These are phyloP conservation scores for Casuarina equisetifolia DNA, from an alignment of 306 rosid genomes.

Conservation along the genomic window DNA sequence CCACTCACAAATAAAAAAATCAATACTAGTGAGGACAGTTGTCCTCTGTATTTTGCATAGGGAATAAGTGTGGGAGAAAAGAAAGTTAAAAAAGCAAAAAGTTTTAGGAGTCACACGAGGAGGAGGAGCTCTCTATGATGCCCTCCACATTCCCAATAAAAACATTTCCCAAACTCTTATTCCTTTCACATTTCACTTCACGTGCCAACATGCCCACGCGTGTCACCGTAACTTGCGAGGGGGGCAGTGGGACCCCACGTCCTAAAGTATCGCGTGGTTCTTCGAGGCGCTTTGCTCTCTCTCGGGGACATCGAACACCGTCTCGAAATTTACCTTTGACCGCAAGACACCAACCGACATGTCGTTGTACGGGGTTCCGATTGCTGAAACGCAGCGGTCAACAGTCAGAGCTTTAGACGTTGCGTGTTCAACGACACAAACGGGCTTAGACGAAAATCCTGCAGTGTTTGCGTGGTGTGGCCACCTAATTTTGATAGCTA, in stretches of 20 bases:
- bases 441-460: no score
- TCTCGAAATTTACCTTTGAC: neutral
- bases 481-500: no score
- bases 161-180: neutral
- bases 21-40: no score
- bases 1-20: no score
- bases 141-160: neutral
- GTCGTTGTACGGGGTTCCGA: constrained; percentile 35
- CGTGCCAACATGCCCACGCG: neutral
- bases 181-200: constrained; percentile 25
- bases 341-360: constrained; percentile 18
- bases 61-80: constrained; percentile 1
- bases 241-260: neutral
- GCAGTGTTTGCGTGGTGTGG: no score
- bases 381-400: constrained; percentile 26
- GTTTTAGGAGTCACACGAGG: no score
- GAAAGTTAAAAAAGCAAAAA: neutral
- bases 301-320: constrained; percentile 36
- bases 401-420: constrained; percentile 45
- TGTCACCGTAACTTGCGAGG: neutral
- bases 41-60: constrained; percentile 7
- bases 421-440: constrained; percentile 28
- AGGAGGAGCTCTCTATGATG: no score
- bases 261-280: constrained; percentile 4
- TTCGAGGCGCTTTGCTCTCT: neutral